phyloP scores from a whole-genome alignment of 192 early-diverging fungal species.

The Coemansia sp. region DNA sequence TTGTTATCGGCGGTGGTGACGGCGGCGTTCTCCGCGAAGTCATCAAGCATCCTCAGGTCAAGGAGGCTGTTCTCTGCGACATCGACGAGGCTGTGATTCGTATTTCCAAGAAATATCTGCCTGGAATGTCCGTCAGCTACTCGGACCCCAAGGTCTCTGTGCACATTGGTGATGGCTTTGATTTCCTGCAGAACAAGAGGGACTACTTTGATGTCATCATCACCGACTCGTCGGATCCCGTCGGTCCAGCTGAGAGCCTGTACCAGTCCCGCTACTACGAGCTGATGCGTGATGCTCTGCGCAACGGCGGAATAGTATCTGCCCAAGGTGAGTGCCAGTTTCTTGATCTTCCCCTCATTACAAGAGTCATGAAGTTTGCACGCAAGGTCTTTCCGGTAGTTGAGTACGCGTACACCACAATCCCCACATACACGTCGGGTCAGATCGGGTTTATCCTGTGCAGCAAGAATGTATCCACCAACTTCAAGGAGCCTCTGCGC shows the following conservation, averaged over 20 bases:
- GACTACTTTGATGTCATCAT: slow-evolving; percentile 96
- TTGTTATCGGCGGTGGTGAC: slow-evolving; percentile 99
- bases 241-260: slow-evolving; percentile 93
- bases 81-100: slow-evolving; percentile 96
- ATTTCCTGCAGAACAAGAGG: slow-evolving; percentile 84
- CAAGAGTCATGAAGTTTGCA: slow-evolving; percentile 78
- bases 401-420: slow-evolving; percentile 90
- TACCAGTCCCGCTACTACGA: slow-evolving; percentile 92
- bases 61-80: slow-evolving; percentile 91
- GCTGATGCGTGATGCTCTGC: slow-evolving; percentile 89
- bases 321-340: slow-evolving; percentile 99
- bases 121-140: slow-evolving; percentile 91
- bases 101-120: slow-evolving; percentile 92
- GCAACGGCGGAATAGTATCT: slow-evolving; percentile 86
- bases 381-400: slow-evolving; percentile 84
- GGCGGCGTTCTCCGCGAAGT: slow-evolving; percentile 98
- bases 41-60: slow-evolving; percentile 94
- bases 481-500: slow-evolving; percentile 78
- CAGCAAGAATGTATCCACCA: slow-evolving; percentile 74
- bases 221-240: slow-evolving; percentile 98
- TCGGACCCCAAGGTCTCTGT: slow-evolving; percentile 92
- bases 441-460: slow-evolving; percentile 96
- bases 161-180: slow-evolving; percentile 95
- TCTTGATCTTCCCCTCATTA: slow-evolving; percentile 93
- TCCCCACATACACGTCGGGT: slow-evolving; percentile 98